phyloP scores from a whole-genome alignment of 2,329 filamentous ascomycete genomes.

The Botryotinia globosa region DNA sequence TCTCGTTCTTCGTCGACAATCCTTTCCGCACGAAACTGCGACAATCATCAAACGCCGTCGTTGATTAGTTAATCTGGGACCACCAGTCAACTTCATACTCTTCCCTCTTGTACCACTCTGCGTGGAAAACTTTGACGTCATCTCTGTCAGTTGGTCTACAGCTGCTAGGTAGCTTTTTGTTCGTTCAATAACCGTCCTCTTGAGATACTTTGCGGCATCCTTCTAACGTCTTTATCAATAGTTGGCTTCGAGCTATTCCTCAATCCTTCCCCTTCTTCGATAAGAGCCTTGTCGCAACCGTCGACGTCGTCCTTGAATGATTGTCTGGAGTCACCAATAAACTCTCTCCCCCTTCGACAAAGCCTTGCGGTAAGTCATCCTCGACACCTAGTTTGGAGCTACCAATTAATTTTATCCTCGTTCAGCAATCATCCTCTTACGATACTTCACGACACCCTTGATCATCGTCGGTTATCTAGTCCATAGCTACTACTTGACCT shows the following conservation, averaged over 20 bases:
- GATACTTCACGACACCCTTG: background rate
- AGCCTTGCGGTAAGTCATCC: background rate
- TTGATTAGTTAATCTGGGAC: background rate
- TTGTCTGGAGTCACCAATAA: background rate
- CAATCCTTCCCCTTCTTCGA: background rate
- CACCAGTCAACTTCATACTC: background rate
- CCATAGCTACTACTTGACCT: background rate
- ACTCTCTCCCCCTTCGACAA: background rate
- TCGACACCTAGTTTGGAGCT: background rate
- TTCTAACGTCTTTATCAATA: background rate
- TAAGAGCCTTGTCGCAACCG: background rate
- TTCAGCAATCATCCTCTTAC: background rate
- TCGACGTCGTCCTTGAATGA: background rate
- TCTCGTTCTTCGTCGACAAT: background rate
- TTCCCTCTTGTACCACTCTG: background rate
- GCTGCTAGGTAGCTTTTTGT: background rate
- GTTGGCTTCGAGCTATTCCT: background rate
- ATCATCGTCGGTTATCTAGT: background rate
- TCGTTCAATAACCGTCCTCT: background rate
- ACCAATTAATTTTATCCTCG: background rate
- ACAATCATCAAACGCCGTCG: background rate
- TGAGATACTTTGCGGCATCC: background rate
- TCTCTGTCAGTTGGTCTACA: background rate
- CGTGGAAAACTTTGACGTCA: background rate
- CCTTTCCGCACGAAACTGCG: background rate